phyloP scores from a whole-genome alignment of 805 yeast species.

The Candida orba region DNA sequence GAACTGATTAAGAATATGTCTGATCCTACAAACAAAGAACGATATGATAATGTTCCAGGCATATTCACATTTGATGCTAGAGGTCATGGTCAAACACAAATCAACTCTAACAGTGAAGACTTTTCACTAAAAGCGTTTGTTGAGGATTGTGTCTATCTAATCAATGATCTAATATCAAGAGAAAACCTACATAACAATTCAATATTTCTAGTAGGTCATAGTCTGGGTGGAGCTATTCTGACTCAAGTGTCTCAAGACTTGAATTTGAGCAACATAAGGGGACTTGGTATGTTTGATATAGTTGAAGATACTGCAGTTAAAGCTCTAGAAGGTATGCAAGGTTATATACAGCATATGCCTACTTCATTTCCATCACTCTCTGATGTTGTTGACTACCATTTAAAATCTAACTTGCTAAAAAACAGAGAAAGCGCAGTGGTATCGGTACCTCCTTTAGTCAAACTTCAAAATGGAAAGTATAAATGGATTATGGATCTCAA shows the following conservation, averaged over 20 bases:
- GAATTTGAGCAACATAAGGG: constrained; percentile 36
- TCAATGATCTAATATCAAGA: constrained; percentile 31
- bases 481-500: constrained; percentile 62
- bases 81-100: constrained; percentile 66
- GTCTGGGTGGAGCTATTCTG: constrained; percentile 85
- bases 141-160: constrained; percentile 48
- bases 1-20: constrained; percentile 24
- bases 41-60: constrained; percentile 42
- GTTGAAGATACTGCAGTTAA: constrained; percentile 88
- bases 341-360: constrained; percentile 65
- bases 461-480: constrained; percentile 20
- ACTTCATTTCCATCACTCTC: constrained; percentile 40
- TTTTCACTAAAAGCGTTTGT: constrained; percentile 46
- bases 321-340: constrained; percentile 59
- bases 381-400: constrained; percentile 79
- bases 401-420: constrained; percentile 43
- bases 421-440: constrained; percentile 56
- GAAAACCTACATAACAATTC: constrained; percentile 19
- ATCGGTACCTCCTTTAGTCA: constrained; percentile 70
- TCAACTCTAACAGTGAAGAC: constrained; percentile 23
- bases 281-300: constrained; percentile 78
- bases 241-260: constrained; percentile 39
- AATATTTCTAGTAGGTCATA: constrained; percentile 74
- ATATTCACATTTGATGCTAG: constrained; percentile 70
- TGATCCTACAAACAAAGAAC: constrained; percentile 12